These are phyloP conservation scores for Telopea speciosissima DNA, from an alignment of 177 flowering plant genomes.

Conservation along the genomic window DNA sequence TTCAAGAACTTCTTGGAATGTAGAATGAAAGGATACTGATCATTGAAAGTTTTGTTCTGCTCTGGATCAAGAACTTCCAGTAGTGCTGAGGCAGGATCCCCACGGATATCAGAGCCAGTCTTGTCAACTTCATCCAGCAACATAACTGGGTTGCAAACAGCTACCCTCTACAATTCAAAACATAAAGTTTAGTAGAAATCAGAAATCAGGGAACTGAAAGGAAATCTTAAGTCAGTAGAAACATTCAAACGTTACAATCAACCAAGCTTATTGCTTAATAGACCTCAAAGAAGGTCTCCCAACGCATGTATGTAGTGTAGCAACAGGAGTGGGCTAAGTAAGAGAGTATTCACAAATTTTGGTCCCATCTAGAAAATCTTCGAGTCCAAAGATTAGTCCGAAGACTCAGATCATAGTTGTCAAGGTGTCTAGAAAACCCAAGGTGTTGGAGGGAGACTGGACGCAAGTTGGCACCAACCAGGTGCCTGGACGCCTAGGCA, in stretches of 20 bases:
- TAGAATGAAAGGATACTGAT: conserved; percentile 77
- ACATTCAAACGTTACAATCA: not conserved
- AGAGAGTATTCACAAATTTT: not conserved
- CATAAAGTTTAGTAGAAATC: conserved; percentile 3
- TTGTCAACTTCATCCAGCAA: conserved; percentile 98
- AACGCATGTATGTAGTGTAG: not conserved
- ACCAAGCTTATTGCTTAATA: not conserved
- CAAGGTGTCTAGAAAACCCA: too few relatives aligned
- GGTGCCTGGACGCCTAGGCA: too few relatives aligned
- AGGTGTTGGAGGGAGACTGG: too few relatives aligned
- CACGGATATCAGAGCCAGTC: conserved; percentile 98
- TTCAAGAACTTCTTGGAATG: not conserved
- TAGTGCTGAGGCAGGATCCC: conserved; percentile 98
- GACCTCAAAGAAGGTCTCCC: not conserved
- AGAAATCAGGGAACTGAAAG: not conserved
- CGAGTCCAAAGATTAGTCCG: not conserved
- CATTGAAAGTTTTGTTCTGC: conserved; percentile 91
- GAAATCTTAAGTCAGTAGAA: not conserved
- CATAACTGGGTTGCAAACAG: conserved; percentile 93
- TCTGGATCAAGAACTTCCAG: conserved; percentile 99
- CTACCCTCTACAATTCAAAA: conserved; percentile 56
- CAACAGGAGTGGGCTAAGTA: not conserved
- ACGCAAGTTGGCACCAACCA: too few relatives aligned
- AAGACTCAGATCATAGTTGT: not conserved
- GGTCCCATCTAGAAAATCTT: not conserved